Base-by-base conservation (phyloP, 2,329 filamentous ascomycete genomes). In the Hortaea sp. region DNA sequence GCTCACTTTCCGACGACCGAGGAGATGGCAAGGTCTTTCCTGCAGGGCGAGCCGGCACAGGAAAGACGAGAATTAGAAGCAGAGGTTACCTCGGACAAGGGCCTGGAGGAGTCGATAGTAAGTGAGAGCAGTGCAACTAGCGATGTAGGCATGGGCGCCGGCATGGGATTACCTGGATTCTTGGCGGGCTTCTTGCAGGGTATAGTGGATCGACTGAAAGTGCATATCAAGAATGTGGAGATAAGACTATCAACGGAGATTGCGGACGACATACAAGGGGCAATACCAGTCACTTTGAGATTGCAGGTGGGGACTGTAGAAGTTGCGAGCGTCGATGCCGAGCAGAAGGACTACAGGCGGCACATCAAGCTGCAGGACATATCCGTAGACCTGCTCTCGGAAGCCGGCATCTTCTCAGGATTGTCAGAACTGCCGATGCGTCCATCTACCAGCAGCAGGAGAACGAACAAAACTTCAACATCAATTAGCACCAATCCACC, bases 11-110 rank as follows among this genome's bases (percentile, higher is more conserved):
- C 84, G 0, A 83, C 84, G 27, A 77, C 83, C 1, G 77, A 80
- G 47, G 82, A 88, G 53, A 71, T 92, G 10, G 85, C 86, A 10
- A 77, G 84, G 59, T 89, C 85, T 0, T 90, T 90, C 60, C 70
- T 90, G n/a, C 74, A 84, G 53, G 78, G 82, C 1, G 81, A 88
- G 58, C 79, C 84, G 9, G 68, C 69, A 5, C 72, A 77, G 42
- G 83, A 88, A 57, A 81, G 77, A 52, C 73, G 71, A 48, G 76
- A 82, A 58, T 70, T 90, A 27, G 82, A 88, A 61, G 78, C 82
- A 42, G 82, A 82, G 6, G 65, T 89, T 11, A 71, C 76, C 13
- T 75, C 79, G 1, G 39, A 37, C 13, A 49, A 48, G n/a, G 76
- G 81, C 48, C 63, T 85, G 37, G 76, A 76, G 35, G 76, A 80